Base-by-base conservation (phyloP, 139 green algal species). In the Auxenochlorella protothecoides region DNA sequence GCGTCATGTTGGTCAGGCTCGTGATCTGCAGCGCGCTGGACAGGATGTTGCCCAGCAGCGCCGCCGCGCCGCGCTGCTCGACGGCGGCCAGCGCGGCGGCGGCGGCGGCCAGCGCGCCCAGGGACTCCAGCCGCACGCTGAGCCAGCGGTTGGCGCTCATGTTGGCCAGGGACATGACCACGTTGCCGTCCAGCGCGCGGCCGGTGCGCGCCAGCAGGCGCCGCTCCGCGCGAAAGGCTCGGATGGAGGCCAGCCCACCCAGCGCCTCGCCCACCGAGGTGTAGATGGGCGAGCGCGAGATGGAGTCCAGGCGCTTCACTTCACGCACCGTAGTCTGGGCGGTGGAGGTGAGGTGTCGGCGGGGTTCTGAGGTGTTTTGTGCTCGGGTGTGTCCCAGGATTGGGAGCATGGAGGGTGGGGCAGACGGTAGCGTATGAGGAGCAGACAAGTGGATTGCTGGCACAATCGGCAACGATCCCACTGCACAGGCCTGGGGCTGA, bases 281-380 rank as follows among this genome's bases (percentile, higher is more conserved):
- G 73, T 92, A 97, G 12, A 98, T 80, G 54, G 93, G 93, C 3
- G 82, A 92, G 55, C 91, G 83, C 2, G 79, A 89, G 63, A 91
- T 82, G 6, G 86, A 84, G 72, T 98, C 93, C 74, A 89, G 88
- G n/a, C 93, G 86, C 89, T 98, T 98, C 15, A 97, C 73, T 44
- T 44, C 27, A 44, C 27, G 27, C 27, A 44, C 27, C 27, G 27
- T 44, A 44, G 27, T 44, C 27, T 44, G 27, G 27, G 27, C 27
- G 27, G 27, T 44, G 27, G 27, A 44, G 27, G 27, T 44, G 27
- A 44, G 27, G 27, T 44, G 27, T 44, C 27, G 27, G 27, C 27
- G 27, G 27, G 27, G 27, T 0, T 44, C 27, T 44, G 27, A 44
- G 27, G 27, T 44, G 27, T 44, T 44, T 44, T 44, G 27, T 44